Percentiles rank a stretch among this genome's conserved stretches.
These are phyloP conservation scores for Rhododendron ferrugineum DNA, from an alignment of 148 eudicot species.

Conservation along the genomic window DNA sequence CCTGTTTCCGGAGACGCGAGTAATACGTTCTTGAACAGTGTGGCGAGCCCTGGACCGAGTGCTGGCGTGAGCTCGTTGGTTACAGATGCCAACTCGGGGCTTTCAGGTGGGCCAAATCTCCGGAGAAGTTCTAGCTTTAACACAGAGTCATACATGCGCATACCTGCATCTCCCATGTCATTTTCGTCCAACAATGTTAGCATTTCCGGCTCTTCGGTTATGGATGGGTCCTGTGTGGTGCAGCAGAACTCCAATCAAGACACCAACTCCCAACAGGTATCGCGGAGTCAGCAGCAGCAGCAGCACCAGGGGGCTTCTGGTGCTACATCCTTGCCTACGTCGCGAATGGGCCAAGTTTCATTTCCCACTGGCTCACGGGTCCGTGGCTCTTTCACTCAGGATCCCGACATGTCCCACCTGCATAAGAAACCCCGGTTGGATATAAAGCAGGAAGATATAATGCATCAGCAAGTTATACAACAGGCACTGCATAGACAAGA, in stretches of 20 bases:
- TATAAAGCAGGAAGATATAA: constrained; percentile 70
- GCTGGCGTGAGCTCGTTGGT: constrained; percentile 82
- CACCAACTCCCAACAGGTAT: constrained; percentile 42
- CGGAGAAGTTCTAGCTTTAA: constrained; percentile 89
- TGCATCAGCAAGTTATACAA: constrained; percentile 68
- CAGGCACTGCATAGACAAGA: constrained; percentile 72
- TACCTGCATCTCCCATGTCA: constrained; percentile 96
- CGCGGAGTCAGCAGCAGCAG: constrained; percentile 31
- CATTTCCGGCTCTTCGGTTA: constrained; percentile 68
- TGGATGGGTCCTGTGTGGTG: constrained; percentile 57
- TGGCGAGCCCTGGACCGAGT: constrained; percentile 73
- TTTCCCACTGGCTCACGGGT: constrained; percentile 39
- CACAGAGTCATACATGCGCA: constrained; percentile 66
- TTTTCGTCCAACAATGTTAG: constrained; percentile 83
- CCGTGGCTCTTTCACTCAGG: constrained; percentile 55
- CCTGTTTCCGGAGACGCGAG: constrained; percentile 64
- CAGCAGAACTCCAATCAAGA: constrained; percentile 67
- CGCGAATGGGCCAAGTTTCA: constrained; percentile 53
- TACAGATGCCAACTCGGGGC: constrained; percentile 81
- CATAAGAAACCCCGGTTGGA: constrained; percentile 85
- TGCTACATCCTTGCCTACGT: constrained; percentile 47
- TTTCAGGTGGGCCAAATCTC: constrained; percentile 75
- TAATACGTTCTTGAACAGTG: constrained; percentile 50
- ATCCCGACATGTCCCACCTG: constrained; percentile 56
- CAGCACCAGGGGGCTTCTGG: constrained; percentile 51